Evolutionary conservation across 2,329 filamentous ascomycete genomes (phyloP).

Genomic region (Cryphonectria naterciae): DNA sequence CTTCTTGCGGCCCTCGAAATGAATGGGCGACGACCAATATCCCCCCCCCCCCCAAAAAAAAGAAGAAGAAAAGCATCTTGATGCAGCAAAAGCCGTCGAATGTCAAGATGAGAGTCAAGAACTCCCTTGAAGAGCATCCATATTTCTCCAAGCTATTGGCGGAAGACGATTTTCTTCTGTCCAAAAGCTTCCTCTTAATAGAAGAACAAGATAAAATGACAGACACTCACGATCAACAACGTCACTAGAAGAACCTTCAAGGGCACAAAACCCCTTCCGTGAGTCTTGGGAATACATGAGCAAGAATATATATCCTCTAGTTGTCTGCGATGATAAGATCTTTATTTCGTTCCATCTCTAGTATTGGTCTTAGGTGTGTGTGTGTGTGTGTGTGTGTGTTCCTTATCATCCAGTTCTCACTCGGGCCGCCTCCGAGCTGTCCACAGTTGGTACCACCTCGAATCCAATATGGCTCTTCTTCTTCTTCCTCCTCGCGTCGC

Average conservation of each 20-base stretch:
- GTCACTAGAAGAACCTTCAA: neutral
- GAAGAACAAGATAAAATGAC: neutral
- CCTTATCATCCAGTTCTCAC: conserved; percentile 36
- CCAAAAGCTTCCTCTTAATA: neutral
- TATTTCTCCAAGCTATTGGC: too few relatives aligned
- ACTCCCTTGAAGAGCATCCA: too few relatives aligned
- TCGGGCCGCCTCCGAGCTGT: conserved; percentile 50
- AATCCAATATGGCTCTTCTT: conserved; percentile 66
- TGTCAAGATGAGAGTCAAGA: too few relatives aligned
- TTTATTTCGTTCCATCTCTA: neutral
- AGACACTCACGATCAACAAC: neutral
- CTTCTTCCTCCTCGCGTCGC: conserved; percentile 73
- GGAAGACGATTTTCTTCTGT: neutral
- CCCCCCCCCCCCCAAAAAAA: too few relatives aligned
- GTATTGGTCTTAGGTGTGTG: neutral
- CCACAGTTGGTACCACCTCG: conserved; percentile 47
- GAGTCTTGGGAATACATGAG: neutral
- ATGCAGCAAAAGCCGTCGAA: too few relatives aligned
- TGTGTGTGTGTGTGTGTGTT: neutral
- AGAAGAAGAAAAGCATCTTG: too few relatives aligned
- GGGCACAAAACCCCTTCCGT: too few relatives aligned
- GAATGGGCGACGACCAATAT: too few relatives aligned
- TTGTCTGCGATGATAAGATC: neutral
- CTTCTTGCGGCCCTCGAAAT: too few relatives aligned
- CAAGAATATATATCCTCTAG: neutral